phyloP scores from a whole-genome alignment of 176 grass and related monocot genomes.

The Eleusine coracana region DNA sequence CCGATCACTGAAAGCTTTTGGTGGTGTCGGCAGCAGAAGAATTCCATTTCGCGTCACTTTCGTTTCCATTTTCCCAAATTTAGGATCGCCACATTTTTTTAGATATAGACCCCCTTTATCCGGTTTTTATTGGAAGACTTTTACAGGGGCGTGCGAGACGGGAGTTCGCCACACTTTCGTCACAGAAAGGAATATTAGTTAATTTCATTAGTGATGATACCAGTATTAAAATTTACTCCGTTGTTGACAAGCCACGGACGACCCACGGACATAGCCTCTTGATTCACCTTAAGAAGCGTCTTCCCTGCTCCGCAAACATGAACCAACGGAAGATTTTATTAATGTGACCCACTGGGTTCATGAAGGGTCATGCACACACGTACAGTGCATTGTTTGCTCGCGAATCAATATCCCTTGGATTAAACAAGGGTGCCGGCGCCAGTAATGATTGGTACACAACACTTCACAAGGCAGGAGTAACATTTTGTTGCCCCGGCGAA shows the following conservation, averaged over 20 bases:
- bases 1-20: background rate
- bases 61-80: background rate
- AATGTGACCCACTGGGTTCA: background rate
- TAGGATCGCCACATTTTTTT: background rate
- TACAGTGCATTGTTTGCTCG: background rate
- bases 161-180: background rate
- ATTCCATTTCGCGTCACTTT: background rate
- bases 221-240: background rate
- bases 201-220: background rate
- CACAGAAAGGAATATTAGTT: background rate
- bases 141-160: too few species aligned
- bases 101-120: too few species aligned
- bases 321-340: background rate
- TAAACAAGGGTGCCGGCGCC: background rate
- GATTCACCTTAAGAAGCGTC: background rate
- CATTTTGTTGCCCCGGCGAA: background rate
- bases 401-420: background rate
- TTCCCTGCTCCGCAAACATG: background rate
- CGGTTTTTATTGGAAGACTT: too few species aligned
- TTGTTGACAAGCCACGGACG: background rate
- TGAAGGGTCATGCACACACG: slow-evolving; percentile 23
- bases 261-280: background rate
- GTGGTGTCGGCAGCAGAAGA: background rate
- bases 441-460: background rate
- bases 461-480: background rate